Evolutionary conservation across 805 yeast species (phyloP).

Genomic region (Kodamaea jinghongensis): DNA sequence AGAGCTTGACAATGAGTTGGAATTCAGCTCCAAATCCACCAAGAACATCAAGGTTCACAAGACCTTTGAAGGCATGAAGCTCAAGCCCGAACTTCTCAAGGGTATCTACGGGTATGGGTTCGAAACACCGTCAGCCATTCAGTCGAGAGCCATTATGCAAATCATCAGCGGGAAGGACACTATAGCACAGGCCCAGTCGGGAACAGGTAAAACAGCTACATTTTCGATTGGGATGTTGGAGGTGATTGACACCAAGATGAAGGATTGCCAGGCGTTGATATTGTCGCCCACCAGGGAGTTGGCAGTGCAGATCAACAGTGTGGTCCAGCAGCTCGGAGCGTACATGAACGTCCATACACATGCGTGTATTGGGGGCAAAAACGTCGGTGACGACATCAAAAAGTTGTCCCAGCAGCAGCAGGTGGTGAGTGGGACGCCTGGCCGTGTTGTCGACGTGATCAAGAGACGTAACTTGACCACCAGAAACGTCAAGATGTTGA

Average conservation of each 20-base stretch:
- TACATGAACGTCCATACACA: conserved; percentile 89
- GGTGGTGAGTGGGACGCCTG: conserved; percentile 97
- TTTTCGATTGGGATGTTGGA: conserved; percentile 72
- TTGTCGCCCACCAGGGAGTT: conserved; percentile 97
- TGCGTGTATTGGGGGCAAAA: conserved; percentile 97
- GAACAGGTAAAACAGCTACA: conserved; percentile 91
- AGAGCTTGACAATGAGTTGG: conserved; percentile 55
- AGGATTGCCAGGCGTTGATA: conserved; percentile 87
- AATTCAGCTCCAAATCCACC: conserved; percentile 48
- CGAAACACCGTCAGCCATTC: conserved; percentile 80
- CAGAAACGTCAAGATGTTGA: conserved; percentile 85
- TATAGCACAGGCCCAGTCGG: conserved; percentile 85
- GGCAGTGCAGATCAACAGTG: conserved; percentile 94
- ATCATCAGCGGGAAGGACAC: conserved; percentile 71
- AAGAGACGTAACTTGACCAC: conserved; percentile 83
- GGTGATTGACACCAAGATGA: conserved; percentile 67
- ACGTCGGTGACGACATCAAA: conserved; percentile 81
- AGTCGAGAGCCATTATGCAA: conserved; percentile 75
- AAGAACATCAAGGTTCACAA: conserved; percentile 56
- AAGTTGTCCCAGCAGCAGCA: conserved; percentile 85
- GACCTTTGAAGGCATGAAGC: conserved; percentile 41
- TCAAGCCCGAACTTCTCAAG: conserved; percentile 37
- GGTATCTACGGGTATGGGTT: conserved; percentile 78
- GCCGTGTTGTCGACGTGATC: conserved; percentile 95
- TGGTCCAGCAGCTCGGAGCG: conserved; percentile 83